A percentile compares a stretch with the other conserved stretches of the same genome.
phyloP scores from a whole-genome alignment of 495 filamentous ascomycete genomes.

The Aspergillus conjunctus region DNA sequence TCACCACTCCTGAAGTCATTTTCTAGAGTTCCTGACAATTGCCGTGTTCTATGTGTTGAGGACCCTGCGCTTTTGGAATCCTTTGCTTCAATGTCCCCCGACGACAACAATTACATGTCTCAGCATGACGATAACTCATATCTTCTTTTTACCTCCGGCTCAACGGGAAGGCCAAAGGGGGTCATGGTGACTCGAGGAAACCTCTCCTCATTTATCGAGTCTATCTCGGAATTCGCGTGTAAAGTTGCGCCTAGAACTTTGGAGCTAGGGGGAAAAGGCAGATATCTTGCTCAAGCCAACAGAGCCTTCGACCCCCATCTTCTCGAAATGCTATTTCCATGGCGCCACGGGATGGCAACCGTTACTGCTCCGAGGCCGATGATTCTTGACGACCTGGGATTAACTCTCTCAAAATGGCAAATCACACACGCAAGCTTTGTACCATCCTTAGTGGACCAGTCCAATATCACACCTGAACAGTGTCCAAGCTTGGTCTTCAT shows the following conservation, averaged over 20 bases:
- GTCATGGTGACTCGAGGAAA: slow-evolving; percentile 67
- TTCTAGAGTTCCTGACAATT: slow-evolving; percentile 27
- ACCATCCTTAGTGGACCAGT: slow-evolving; percentile 35
- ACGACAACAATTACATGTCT: slow-evolving; percentile 27
- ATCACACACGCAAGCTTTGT: slow-evolving; percentile 73
- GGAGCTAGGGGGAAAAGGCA: slow-evolving; percentile 34
- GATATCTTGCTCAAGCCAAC: slow-evolving; percentile 39
- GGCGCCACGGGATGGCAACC: slow-evolving; percentile 41
- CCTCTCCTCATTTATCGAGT: slow-evolving; percentile 50
- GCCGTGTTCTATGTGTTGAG: slow-evolving; percentile 35
- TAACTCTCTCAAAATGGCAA: slow-evolving; percentile 56
- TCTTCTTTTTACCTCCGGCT: slow-evolving; percentile 94
- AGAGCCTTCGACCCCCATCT: slow-evolving; percentile 42
- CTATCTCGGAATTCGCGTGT: slow-evolving; percentile 34
- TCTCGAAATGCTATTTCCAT: slow-evolving; percentile 40
- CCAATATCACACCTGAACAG: slow-evolving; percentile 28
- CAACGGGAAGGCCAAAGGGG: slow-evolving; percentile 96
- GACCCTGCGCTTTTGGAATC: slow-evolving; percentile 31
- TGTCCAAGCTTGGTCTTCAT: slow-evolving; percentile 40
- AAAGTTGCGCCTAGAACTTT: slow-evolving; percentile 27
- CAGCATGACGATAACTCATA: slow-evolving; percentile 91
- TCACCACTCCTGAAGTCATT: slow-evolving; percentile 25
- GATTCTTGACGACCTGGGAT: slow-evolving; percentile 37
- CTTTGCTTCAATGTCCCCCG: slow-evolving; percentile 23
- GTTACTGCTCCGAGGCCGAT: slow-evolving; percentile 35